Base-by-base conservation (phyloP, 805 yeast species). In the Jamesozyma gamospora region DNA sequence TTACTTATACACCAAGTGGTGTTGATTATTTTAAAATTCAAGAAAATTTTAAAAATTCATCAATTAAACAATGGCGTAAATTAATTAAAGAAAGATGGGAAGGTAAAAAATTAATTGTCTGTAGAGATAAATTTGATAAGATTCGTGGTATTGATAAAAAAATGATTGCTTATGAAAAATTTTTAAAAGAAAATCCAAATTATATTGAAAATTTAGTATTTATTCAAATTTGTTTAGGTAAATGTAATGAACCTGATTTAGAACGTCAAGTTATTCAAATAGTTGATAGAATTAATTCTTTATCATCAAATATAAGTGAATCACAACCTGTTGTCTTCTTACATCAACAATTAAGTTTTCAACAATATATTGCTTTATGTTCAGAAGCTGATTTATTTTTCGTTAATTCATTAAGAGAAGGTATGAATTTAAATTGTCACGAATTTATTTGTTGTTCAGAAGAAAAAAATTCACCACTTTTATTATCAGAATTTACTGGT, bases 401-500 rank as follows among this genome's bases (percentile, higher is more conserved):
- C 33, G 96, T 90, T 2, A 79, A 94, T 9, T 83, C 95, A 1
- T 74, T 90, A 70, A 78, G 98, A 56, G 98, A 92, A 60, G 98
- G 98, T 19, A 83, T 92, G 87, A 92, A 92, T 52, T 69, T 92
- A 54, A 88, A 97, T 0, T 90, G 96, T 50, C 98, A 92, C 56
- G 98, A 92, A 58, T 92, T 82, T 57, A 73, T 87, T 32, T 80
- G 79, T 40, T 83, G 94, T 19, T 74, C 92, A 1, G 63, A 68
- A 17, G 75, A 73, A 32, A 74, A 75, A 43, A 78, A 81, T 47
- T 81, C 95, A 0, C 95, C 96, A 1, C 69, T 90, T 45, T 72
- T 92, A 34, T 62, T 92, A 40, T 83, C 95, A 29, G 98, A 92
- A 60, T 92, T 92, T 52, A 87, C 96, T 1, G 98, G 98, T 1